Evolutionary conservation across 164 flowering plant species (phyloP).

Genomic region (Nelumbo lutea): DNA sequence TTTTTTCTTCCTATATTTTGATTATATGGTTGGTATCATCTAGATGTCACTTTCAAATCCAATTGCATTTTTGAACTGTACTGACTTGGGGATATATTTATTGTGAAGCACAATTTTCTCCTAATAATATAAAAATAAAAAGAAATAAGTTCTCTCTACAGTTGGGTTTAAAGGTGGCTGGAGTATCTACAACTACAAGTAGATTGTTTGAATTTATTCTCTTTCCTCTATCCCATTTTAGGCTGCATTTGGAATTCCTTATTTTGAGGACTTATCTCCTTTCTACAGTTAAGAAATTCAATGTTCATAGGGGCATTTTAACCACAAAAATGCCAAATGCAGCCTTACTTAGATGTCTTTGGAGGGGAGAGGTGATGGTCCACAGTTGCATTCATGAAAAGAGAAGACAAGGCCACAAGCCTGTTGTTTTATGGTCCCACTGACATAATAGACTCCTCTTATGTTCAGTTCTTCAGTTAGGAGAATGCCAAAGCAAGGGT

Average conservation of each 20-base stretch:
- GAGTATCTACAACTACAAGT: background rate
- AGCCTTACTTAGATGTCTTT: background rate
- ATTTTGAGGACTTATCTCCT: no score
- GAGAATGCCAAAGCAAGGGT: slow-evolving; percentile 26
- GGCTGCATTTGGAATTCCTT: no score
- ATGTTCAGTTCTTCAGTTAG: slow-evolving; percentile 4
- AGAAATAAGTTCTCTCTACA: background rate
- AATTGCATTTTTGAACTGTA: slow-evolving; percentile 10
- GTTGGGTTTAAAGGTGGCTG: background rate
- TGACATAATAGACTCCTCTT: slow-evolving; percentile 18
- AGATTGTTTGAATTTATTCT: slow-evolving; percentile 5
- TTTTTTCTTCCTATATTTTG: background rate
- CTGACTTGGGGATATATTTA: background rate
- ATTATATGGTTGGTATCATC: slow-evolving; percentile 7
- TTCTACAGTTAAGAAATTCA: no score
- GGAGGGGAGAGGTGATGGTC: slow-evolving; percentile 28
- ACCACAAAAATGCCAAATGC: no score
- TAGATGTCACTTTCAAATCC: slow-evolving; percentile 29
- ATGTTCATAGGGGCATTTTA: no score
- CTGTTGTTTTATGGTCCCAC: slow-evolving; percentile 45
- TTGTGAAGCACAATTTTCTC: background rate
- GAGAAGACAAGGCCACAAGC: slow-evolving; percentile 60
- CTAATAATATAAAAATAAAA: background rate
- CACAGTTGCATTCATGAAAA: slow-evolving; percentile 27
- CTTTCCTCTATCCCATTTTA: slow-evolving; percentile 5